Base-by-base conservation (phyloP, 768 basidiomycete species). In the Dioszegia aurantiaca region DNA sequence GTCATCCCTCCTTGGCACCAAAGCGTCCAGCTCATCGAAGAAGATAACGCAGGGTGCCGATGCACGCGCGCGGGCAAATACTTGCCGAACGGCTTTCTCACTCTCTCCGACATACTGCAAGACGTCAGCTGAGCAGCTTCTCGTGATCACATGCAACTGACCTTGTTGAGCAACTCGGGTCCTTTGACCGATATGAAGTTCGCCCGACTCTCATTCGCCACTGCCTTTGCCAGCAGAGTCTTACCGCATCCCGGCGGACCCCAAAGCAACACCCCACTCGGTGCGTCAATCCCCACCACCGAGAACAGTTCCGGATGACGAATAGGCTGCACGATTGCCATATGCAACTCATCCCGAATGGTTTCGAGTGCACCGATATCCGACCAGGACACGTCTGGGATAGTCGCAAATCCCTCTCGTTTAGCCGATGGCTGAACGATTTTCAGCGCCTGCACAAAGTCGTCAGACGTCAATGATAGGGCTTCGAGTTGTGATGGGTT, bases 121-220 rank as follows among this genome's bases (percentile, higher is more conserved):
- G 14, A 30, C n/a, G 39, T 62, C 42, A 61, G 64, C 55, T 43
- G 36, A 44, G 9, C 26, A 46, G 44, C 43, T 19, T 24, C 47
- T 16, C 19, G 30, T 37, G 16, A 4, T 31, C 54, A 40, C 10
- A 14, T 9, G 11, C 6, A 14, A 67, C 82, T 5, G 57, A 89
- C 92, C 83, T 99, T 99, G 80, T 99, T 99, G 58, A 99, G 79
- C 53, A 98, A 72, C 70, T 99, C 95, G 0, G 95, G 95, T 0
- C 95, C 95, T 70, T 98, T 98, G 49, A 98, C 89, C 69, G 90
- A 93, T 70, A 99, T 97, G 69, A 99, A 98, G 77, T 92, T 98
- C 12, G 95, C 95, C 62, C 84, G 80, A 53, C 87, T 89, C 79
- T 97, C 95, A 74, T 92, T 97, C 9, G 95, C 95, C 4, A 98